These are phyloP conservation scores for Allomyces macrogynus DNA, from an alignment of 192 early-diverging fungal genomes.

Conservation along the genomic window DNA sequence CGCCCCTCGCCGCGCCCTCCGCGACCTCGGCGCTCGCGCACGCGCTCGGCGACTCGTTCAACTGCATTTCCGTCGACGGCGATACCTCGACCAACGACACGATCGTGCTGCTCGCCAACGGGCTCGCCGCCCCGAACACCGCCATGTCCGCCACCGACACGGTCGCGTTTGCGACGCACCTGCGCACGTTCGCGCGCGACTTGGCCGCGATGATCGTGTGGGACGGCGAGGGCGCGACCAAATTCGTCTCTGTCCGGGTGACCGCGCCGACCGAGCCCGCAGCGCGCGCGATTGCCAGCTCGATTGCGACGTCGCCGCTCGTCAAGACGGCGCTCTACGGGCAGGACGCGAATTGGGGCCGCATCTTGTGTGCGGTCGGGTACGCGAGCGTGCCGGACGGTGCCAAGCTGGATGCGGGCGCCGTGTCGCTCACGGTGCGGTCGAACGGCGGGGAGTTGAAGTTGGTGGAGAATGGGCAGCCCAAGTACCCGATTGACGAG, in stretches of 20 bases:
- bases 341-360: slow-evolving; percentile 95
- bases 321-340: slow-evolving; percentile 94
- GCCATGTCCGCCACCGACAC: slow-evolving; percentile 32
- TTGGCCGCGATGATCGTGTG: slow-evolving; percentile 75
- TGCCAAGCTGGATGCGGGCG: slow-evolving; percentile 52
- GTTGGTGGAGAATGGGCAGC: slow-evolving; percentile 62
- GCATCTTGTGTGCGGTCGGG: slow-evolving; percentile 78
- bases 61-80: slow-evolving; percentile 88
- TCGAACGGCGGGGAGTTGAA: slow-evolving; percentile 38
- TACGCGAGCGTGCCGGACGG: slow-evolving; percentile 45
- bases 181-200: slow-evolving; percentile 68
- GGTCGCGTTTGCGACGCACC: slow-evolving; percentile 39
- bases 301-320: slow-evolving; percentile 77
- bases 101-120: slow-evolving; percentile 74
- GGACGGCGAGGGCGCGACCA: slow-evolving; percentile 95
- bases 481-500: slow-evolving; percentile 58
- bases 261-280: slow-evolving; percentile 48
- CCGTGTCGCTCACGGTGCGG: slow-evolving; percentile 43
- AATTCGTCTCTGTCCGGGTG: slow-evolving; percentile 80
- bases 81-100: slow-evolving; percentile 97
- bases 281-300: slow-evolving; percentile 60
- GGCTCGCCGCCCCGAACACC: slow-evolving; percentile 22
- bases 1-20: slow-evolving; percentile 32
- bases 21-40: slow-evolving; percentile 53
- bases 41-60: slow-evolving; percentile 82